Percentiles rank a stretch among this genome's conserved stretches.
Conservation (phyloP, 2,329 filamentous ascomycete genomes). For the Karstenula rhodostoma region DNA sequence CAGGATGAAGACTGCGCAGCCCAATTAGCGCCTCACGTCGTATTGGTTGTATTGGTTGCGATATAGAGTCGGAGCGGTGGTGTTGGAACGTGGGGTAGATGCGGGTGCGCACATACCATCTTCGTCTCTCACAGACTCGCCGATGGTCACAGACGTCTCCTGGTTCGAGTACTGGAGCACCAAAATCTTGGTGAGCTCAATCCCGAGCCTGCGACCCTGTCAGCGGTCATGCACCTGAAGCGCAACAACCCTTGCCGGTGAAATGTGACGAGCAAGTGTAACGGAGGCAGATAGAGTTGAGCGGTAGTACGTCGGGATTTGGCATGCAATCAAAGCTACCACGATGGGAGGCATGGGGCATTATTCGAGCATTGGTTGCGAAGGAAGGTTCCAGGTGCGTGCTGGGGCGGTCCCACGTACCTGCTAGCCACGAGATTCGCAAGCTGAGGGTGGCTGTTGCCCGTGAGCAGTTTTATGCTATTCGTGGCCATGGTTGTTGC, state of each 20-base stretch:
- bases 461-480: slow-evolving; percentile 77
- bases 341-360: background rate
- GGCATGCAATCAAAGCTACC: background rate
- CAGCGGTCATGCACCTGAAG: slow-evolving; percentile 22
- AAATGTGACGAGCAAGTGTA: background rate
- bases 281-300: background rate
- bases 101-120: slow-evolving; percentile 67
- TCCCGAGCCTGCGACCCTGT: slow-evolving; percentile 67
- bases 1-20: slow-evolving; percentile 80
- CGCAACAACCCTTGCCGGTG: background rate
- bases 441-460: slow-evolving; percentile 77
- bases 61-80: background rate
- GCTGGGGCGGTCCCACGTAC: slow-evolving; percentile 52
- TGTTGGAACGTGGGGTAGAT: background rate
- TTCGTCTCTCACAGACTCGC: slow-evolving; percentile 95
- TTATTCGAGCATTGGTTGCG: background rate
- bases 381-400: background rate
- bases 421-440: slow-evolving; percentile 73
- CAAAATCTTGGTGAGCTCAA: slow-evolving; percentile 80
- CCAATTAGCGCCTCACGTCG: slow-evolving; percentile 27
- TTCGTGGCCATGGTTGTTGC: slow-evolving; percentile 69
- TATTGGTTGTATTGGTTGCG: background rate
- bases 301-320: background rate
- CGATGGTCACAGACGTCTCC: slow-evolving; percentile 90
- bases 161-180: slow-evolving; percentile 87